Base-by-base conservation (phyloP, 2,329 filamentous ascomycete species). In the Fusarium sp. region DNA sequence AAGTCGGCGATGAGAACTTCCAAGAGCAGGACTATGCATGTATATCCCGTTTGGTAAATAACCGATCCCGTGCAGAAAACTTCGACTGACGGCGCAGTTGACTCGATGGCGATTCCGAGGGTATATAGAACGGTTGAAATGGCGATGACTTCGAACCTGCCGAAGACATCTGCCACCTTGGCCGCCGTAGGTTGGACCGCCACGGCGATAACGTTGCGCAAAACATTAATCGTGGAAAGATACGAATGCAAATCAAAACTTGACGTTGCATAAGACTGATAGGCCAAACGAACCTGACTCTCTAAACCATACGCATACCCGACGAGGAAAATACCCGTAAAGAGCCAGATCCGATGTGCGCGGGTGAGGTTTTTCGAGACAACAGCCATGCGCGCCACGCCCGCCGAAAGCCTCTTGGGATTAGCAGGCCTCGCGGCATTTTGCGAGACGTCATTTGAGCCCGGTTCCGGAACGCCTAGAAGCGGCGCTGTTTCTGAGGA, bases 121-220 rank as follows among this genome's bases (percentile, higher is more conserved):
- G 87, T 84, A 65, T 91, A 91, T 65, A 91, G 88, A 16, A 89
- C 50, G 2, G 89, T 85, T 0, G 88, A 87, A 3, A 89, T 78
- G 7, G 86, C 77, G 18, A 91, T 83, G 38, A 91, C 81, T 76
- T 91, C 89, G 26, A 89, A 83, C 65, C 90, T 85, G 26, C 90
- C 90, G 72, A 91, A 90, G 15, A 91, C 87, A 73, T 90, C 90
- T 24, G 90, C 88, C 62, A 91, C 84, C 73, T 91, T 91, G 15
- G 89, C 90, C 0, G 87, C 87, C 0, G 89, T 87, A 35, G 84
- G 90, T 81, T 89, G 81, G 7, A 87, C 86, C 6, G 88, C 89
- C 39, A 88, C 89, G 12, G 88, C 89, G 68, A 91, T 86, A 33
- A 91, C 88, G 55, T 85, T 84, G 16, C 88, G 84, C 18, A 91